Conservation (phyloP, 2,329 filamentous ascomycete species). For the Cordyceps fumosorosea region DNA sequence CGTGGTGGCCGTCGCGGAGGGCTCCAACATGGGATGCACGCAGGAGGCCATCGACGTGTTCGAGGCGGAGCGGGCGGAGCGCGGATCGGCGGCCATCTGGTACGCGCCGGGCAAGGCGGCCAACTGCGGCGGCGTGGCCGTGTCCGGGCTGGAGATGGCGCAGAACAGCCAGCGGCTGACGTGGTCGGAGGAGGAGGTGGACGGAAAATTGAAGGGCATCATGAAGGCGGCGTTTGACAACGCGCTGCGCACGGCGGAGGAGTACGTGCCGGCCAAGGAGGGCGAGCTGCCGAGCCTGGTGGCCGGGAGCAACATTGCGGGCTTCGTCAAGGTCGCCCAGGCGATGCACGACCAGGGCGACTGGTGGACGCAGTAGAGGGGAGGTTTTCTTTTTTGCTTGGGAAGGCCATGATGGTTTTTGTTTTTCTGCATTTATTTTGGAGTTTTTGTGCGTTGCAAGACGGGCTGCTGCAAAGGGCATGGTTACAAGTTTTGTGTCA, state of each 20-base stretch:
- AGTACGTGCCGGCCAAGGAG: conserved; percentile 73
- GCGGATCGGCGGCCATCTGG: conserved; percentile 71
- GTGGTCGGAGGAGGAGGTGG: conserved; percentile 88
- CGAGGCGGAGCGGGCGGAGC: conserved; percentile 67
- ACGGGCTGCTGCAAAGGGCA: conserved; percentile 1
- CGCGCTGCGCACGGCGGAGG: conserved; percentile 80
- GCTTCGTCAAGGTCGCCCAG: conserved; percentile 90
- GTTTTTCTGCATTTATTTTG: background rate
- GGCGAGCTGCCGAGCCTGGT: conserved; percentile 86
- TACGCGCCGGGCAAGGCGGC: conserved; percentile 96
- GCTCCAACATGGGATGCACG: conserved; percentile 98
- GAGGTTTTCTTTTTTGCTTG: background rate
- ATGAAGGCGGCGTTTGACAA: conserved; percentile 93
- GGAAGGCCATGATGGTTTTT: background rate
- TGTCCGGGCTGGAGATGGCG: conserved; percentile 97
- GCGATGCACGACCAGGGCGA: conserved; percentile 97
- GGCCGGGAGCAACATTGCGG: conserved; percentile 93
- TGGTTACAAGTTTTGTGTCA: conserved; percentile 1
- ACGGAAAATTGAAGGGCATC: conserved; percentile 82
- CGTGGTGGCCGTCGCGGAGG: conserved; percentile 83
- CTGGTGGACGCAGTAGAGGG: conserved; percentile 56
- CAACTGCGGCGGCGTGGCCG: conserved; percentile 95
- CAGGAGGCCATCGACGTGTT: conserved; percentile 92
- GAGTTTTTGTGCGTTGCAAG: conserved; percentile 9
- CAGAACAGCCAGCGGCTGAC: conserved; percentile 86